A percentile compares a stretch with the other conserved stretches of the same genome.
These are phyloP conservation scores for Phytophthora fragariae DNA, from an alignment of 352 stramenopile species.

Conservation along the genomic window DNA sequence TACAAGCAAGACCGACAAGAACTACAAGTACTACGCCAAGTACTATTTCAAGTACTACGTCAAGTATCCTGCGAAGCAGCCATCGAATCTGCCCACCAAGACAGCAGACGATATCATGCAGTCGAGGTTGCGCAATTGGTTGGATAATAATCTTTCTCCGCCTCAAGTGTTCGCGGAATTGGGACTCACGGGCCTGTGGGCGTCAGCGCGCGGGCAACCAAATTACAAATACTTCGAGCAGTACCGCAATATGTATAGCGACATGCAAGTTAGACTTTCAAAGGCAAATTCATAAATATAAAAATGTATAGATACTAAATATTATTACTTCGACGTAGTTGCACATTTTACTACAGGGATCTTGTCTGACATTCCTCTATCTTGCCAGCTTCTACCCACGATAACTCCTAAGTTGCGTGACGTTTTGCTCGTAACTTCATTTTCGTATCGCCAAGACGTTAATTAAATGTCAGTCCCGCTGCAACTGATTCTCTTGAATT, in stretches of 20 bases:
- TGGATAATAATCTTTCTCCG: constrained; percentile 13
- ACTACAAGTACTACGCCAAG: constrained; percentile 35
- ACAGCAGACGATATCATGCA: constrained; percentile 22
- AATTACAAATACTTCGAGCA: constrained; percentile 25
- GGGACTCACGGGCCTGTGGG: constrained; percentile 11
- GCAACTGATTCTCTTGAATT: too few species aligned
- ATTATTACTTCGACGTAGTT: too few species aligned
- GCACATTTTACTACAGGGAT: too few species aligned
- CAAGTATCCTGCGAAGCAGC: constrained; percentile 18
- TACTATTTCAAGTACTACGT: constrained; percentile 34
- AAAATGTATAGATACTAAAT: not conserved
- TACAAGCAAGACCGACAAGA: constrained; percentile 8
- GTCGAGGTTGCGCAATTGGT: constrained; percentile 7
- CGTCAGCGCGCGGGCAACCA: constrained; percentile 4
- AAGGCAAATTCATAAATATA: not conserved
- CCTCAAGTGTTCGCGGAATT: constrained; percentile 28
- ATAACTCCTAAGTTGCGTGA: too few species aligned
- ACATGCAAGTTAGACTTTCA: constrained; percentile 18
- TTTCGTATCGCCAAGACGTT: too few species aligned
- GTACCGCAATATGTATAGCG: constrained; percentile 19
- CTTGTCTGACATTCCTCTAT: too few species aligned
- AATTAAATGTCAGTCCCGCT: too few species aligned
- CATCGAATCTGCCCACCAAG: constrained; percentile 10
- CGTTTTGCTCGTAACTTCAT: too few species aligned
- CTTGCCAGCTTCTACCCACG: too few species aligned